These are phyloP conservation scores for Prunus padus DNA, from an alignment of 306 rosid genomes.

Conservation along the genomic window DNA sequence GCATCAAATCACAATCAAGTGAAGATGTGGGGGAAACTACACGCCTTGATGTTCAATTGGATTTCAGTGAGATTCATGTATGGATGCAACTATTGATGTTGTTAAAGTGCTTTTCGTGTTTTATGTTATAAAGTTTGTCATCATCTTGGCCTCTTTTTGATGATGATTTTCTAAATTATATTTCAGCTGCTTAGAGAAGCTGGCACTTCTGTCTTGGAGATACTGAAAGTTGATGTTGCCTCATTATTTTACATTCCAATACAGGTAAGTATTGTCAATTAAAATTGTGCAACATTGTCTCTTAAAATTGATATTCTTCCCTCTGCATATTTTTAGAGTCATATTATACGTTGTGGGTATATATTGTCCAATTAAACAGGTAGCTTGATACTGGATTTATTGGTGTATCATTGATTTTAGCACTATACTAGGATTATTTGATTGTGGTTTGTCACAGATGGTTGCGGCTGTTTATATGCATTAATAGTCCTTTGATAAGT, in stretches of 20 bases:
- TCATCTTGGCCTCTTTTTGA: conserved; percentile 42
- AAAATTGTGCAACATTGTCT: neutral
- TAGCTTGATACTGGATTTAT: neutral
- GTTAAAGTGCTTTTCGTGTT: conserved; percentile 26
- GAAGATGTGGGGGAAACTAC: conserved; percentile 90
- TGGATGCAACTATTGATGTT: conserved; percentile 33
- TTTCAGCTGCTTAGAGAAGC: conserved; percentile 85
- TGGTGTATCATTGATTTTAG: conserved; percentile 3
- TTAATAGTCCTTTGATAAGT: neutral
- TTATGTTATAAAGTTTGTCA: conserved; percentile 15
- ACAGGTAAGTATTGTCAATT: conserved; percentile 54
- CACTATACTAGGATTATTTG: neutral
- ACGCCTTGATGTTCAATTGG: conserved; percentile 88
- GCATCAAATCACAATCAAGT: conserved; percentile 62
- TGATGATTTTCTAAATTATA: conserved; percentile 27
- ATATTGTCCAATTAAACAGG: neutral
- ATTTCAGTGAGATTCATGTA: conserved; percentile 97
- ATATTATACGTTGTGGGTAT: neutral
- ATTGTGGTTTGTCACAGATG: neutral
- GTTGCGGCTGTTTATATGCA: neutral
- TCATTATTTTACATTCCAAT: conserved; percentile 77
- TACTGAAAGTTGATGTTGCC: conserved; percentile 76
- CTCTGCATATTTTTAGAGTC: neutral
- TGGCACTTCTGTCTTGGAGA: conserved; percentile 80
- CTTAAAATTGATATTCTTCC: neutral